Percentiles rank a stretch among this genome's conserved stretches.
Conservation (phyloP, 1,284 basidiomycete species). For the Coniophora puteana region DNA sequence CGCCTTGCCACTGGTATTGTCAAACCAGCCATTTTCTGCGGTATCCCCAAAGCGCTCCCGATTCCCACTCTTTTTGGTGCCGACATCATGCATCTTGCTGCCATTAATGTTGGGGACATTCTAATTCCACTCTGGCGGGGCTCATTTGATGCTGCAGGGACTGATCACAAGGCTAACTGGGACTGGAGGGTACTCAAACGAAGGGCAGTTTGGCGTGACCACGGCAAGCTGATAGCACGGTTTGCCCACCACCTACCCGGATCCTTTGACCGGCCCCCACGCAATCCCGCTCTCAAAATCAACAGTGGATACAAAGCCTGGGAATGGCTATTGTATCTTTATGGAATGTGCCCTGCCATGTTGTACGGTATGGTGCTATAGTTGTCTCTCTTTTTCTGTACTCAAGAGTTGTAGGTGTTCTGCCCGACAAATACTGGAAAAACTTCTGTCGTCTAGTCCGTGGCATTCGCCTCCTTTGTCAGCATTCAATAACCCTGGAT, state of each 20-base stretch:
- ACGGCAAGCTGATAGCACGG: constrained; percentile 30
- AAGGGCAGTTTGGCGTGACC: constrained; percentile 29
- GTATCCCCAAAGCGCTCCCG: too few relatives aligned
- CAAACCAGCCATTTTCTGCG: constrained; percentile 4
- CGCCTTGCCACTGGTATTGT: constrained; percentile 4
- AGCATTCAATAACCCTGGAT: neutral
- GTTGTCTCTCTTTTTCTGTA: too few relatives aligned
- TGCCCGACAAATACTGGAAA: constrained; percentile 21
- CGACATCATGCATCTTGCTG: constrained; percentile 31
- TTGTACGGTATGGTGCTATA: too few relatives aligned
- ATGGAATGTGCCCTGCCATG: constrained; percentile 26
- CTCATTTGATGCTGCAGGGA: constrained; percentile 21
- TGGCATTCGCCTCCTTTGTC: constrained; percentile 3
- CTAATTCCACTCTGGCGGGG: constrained; percentile 29
- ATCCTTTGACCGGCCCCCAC: constrained; percentile 31
- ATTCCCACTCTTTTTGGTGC: constrained; percentile 25
- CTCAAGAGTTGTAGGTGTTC: constrained; percentile 14
- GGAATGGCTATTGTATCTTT: constrained; percentile 31
- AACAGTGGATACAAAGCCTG: constrained; percentile 37
- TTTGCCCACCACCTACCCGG: constrained; percentile 23
- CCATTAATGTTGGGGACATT: constrained; percentile 28
- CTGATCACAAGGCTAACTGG: constrained; percentile 26
- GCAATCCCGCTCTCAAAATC: constrained; percentile 33
- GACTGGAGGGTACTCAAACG: constrained; percentile 29
- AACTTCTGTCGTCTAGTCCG: constrained; percentile 2